Base-by-base conservation (phyloP, 2,329 filamentous ascomycete species). In the Fusarium sp. region DNA sequence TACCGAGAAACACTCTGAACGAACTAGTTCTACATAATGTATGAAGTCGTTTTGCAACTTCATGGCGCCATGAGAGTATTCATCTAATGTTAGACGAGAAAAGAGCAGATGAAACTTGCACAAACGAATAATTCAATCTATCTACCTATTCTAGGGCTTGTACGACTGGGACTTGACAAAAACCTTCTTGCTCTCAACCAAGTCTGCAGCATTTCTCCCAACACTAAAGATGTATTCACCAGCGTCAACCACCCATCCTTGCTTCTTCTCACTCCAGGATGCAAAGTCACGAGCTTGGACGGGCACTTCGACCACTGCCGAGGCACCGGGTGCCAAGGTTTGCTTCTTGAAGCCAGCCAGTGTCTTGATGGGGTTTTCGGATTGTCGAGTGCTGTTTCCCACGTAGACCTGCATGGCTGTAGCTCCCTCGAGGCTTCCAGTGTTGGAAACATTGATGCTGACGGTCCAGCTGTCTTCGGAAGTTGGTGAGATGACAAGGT, bases 381-480 rank as follows among this genome's bases (percentile, higher is more conserved):
- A 9, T 6, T 57, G 59, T 1, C 36, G 6, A 4, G 53, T 35
- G 3, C 7, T 55, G 20, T 55, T 67, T 8, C 79, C 78, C 5
- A 71, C 78, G 76, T 91, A 91, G 3, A 90, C 75, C 66, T 91
- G 89, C 3, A 89, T 86, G 3, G 90, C 87, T n/a, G 84, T 82
- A 6, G 85, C 82, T 27, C 88, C 89, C 2, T 80, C 77, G 0
- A 84, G 72, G 0, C 72, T 76, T 9, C 91, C 91, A 2, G 85
- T 89, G 80, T 93, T 93, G 56, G 83, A 85, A 24, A 93, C 83
- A 0, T 74, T 60, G 0, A 90, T 85, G 2, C 84, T 83, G 11
- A 71, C 49, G 2, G 44, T 87, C 85, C 44, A 66, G 5, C 40
- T 31, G 17, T 62, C 49, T 12, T 44, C 59, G 2, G n/a, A n/a